Evolutionary conservation across 1,139 yeast species (phyloP).

Genomic region (Pichia sp.): DNA sequence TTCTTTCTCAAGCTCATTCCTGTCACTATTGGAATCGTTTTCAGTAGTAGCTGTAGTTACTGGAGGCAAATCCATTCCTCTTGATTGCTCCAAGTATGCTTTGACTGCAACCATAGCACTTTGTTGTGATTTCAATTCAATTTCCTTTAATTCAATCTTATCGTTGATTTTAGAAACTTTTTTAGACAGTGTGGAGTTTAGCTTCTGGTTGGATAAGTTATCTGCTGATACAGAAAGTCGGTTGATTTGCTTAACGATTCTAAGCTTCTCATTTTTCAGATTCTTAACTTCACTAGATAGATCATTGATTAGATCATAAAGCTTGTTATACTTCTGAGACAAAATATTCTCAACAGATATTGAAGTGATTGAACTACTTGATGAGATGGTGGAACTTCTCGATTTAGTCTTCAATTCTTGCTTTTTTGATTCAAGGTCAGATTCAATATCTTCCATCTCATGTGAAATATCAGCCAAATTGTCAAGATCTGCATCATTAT

Average conservation of each 20-base stretch:
- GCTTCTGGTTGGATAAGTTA: neutral
- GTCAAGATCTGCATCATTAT: slow-evolving; percentile 13
- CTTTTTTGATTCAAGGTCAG: slow-evolving; percentile 16
- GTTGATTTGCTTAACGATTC: slow-evolving; percentile 13
- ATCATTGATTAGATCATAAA: slow-evolving; percentile 6
- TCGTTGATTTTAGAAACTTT: slow-evolving; percentile 11
- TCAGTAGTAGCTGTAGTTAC: neutral
- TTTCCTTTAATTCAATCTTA: slow-evolving; percentile 15
- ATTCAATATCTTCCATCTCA: slow-evolving; percentile 15
- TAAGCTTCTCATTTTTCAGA: slow-evolving; percentile 6
- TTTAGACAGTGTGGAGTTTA: slow-evolving; percentile 5
- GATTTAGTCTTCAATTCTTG: slow-evolving; percentile 12
- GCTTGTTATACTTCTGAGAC: slow-evolving; percentile 6
- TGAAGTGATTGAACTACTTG: slow-evolving; percentile 13
- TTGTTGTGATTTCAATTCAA: slow-evolving; percentile 17
- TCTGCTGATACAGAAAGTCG: slow-evolving; percentile 17
- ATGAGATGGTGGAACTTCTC: slow-evolving; percentile 8
- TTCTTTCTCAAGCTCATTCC: slow-evolving; percentile 12
- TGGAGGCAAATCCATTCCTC: slow-evolving; percentile 15
- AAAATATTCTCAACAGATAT: slow-evolving; percentile 17
- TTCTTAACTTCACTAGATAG: slow-evolving; percentile 1
- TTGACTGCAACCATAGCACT: slow-evolving; percentile 19
- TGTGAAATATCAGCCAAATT: slow-evolving; percentile 14
- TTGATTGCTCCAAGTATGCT: slow-evolving; percentile 18
- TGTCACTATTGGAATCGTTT: slow-evolving; percentile 3